phyloP scores from a whole-genome alignment of 805 yeast genomes.

The Sungouiozyma ichnusensis region DNA sequence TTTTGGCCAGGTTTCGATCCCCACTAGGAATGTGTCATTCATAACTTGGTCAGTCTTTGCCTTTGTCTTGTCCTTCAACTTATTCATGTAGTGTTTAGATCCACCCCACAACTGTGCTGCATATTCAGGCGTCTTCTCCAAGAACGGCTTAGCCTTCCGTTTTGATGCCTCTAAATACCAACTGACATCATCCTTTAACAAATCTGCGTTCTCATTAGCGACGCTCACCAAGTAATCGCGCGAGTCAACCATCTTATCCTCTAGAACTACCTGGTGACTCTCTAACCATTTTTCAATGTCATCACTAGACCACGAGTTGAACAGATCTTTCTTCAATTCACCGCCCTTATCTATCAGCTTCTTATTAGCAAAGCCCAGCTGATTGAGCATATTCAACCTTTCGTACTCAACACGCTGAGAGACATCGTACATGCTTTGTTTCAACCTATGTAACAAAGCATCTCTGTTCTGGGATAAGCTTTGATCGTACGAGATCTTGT shows the following conservation, averaged over 20 bases:
- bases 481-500: constrained; percentile 31
- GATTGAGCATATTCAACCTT: constrained; percentile 31
- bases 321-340: constrained; percentile 33
- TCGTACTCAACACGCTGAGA: constrained; percentile 31
- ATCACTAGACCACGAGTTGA: constrained; percentile 42
- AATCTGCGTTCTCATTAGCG: constrained; percentile 29
- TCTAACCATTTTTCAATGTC: constrained; percentile 48
- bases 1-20: constrained; percentile 39
- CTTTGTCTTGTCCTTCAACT: constrained; percentile 10
- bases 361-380: constrained; percentile 30
- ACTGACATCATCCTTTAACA: constrained; percentile 32
- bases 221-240: constrained; percentile 29
- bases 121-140: constrained; percentile 28
- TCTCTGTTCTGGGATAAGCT: constrained; percentile 32
- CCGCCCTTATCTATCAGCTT: constrained; percentile 32
- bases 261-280: constrained; percentile 33
- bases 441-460: constrained; percentile 35
- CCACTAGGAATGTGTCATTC: constrained; percentile 37
- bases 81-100: constrained; percentile 7
- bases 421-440: constrained; percentile 33
- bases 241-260: constrained; percentile 26
- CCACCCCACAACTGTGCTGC: constrained; percentile 20
- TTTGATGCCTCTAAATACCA: constrained; percentile 28
- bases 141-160: constrained; percentile 27
- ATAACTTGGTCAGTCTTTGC: constrained; percentile 28